Percentiles rank a stretch among this genome's conserved stretches.
Evolutionary conservation across 2,329 filamentous ascomycete genomes (phyloP).

Genomic region (Fusarium temperatum): DNA sequence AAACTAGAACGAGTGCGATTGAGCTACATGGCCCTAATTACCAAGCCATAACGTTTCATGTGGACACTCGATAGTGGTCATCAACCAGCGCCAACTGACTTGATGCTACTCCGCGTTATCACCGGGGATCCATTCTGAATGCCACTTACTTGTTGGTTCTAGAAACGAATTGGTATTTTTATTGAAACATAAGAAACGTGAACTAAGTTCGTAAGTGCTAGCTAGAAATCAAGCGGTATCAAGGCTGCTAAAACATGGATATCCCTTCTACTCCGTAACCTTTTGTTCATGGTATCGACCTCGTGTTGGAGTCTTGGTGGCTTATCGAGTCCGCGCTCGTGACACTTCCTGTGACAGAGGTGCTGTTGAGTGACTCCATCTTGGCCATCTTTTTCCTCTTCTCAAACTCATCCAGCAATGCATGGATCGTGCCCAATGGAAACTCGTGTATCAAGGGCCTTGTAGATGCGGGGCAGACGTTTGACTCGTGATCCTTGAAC

Average conservation of each 20-base stretch:
- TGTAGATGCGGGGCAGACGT: constrained; percentile 41
- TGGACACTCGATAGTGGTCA: not conserved
- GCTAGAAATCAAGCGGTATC: not conserved
- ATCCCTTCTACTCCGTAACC: not conserved
- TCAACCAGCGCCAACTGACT: not conserved
- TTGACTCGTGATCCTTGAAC: constrained; percentile 46
- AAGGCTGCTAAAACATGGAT: not conserved
- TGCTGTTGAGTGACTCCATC: constrained; percentile 23
- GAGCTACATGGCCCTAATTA: not conserved
- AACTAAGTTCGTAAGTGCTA: not conserved
- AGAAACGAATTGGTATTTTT: not conserved
- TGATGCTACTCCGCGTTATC: not conserved
- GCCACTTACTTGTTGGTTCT: too few species aligned
- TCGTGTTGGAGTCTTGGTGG: constrained; percentile 7
- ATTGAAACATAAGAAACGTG: not conserved
- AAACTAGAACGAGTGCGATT: not conserved
- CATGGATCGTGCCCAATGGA: constrained; percentile 29
- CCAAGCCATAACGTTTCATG: not conserved
- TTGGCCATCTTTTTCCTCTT: constrained; percentile 31
- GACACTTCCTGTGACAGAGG: constrained; percentile 11
- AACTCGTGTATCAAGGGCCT: constrained; percentile 14
- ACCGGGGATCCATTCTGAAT: not conserved
- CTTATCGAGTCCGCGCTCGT: constrained; percentile 17
- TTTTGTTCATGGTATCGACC: not conserved
- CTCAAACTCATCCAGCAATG: constrained; percentile 30